Percentiles rank a stretch among this genome's conserved stretches.
Conservation (phyloP, 2,329 filamentous ascomycete genomes). For the Emericellopsis atlantica region DNA sequence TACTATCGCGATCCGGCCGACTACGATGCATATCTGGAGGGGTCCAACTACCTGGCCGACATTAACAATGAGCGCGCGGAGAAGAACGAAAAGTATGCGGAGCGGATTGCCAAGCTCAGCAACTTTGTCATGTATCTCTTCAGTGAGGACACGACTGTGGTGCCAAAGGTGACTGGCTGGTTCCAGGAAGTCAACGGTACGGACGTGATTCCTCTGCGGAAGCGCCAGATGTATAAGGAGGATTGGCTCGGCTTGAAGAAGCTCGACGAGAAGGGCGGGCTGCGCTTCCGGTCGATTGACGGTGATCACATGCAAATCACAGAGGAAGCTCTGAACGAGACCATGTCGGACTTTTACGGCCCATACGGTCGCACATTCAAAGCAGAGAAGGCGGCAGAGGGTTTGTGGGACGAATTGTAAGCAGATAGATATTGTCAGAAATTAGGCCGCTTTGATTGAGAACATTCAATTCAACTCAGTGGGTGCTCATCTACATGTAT, state of each 20-base stretch:
- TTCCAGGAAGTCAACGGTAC: slow-evolving; percentile 76
- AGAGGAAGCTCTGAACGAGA: slow-evolving; percentile 50
- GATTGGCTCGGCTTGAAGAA: slow-evolving; percentile 83
- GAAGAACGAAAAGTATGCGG: slow-evolving; percentile 65
- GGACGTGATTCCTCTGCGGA: slow-evolving; percentile 52
- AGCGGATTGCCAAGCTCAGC: slow-evolving; percentile 56
- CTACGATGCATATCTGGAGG: slow-evolving; percentile 59
- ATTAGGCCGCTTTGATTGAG: neutral
- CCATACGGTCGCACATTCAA: slow-evolving; percentile 26
- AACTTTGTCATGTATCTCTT: slow-evolving; percentile 87
- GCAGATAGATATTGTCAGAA: neutral
- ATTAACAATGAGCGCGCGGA: slow-evolving; percentile 79
- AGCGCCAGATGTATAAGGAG: slow-evolving; percentile 66
- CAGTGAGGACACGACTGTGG: slow-evolving; percentile 69
- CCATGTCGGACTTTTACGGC: slow-evolving; percentile 57
- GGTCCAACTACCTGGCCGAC: slow-evolving; percentile 84
- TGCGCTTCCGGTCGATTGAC: slow-evolving; percentile 60
- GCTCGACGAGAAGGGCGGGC: slow-evolving; percentile 65
- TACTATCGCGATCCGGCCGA: slow-evolving; percentile 70
- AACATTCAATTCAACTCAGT: neutral
- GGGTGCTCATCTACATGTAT: no score
- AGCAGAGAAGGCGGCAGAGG: slow-evolving; percentile 7
- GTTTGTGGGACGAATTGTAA: slow-evolving; percentile 22
- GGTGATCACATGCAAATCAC: slow-evolving; percentile 77
- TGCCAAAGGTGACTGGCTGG: slow-evolving; percentile 85